A percentile compares a stretch with the other conserved stretches of the same genome.
Conservation (phyloP, 1,284 basidiomycete species). For the Cutaneotrichosporon sp. region DNA sequence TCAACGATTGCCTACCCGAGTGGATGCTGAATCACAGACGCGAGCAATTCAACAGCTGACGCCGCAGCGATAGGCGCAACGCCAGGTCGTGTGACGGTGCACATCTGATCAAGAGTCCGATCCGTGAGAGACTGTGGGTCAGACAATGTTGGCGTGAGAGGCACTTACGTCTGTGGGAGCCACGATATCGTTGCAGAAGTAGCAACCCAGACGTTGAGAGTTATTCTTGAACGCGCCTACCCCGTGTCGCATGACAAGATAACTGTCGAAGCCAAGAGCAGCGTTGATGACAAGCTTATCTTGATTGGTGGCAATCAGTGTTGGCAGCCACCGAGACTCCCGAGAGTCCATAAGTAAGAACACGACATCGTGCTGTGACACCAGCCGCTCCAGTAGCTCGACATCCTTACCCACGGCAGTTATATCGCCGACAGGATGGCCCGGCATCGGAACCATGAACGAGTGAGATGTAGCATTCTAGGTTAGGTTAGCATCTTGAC, state of each 20-base stretch:
- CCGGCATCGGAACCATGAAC: slow-evolving; percentile 92
- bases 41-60: slow-evolving; percentile 85
- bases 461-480: slow-evolving; percentile 72
- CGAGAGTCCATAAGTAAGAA: slow-evolving; percentile 97
- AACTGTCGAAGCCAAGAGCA: slow-evolving; percentile 93
- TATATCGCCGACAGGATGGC: slow-evolving; percentile 70
- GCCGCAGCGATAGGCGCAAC: slow-evolving; percentile 87
- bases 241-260: slow-evolving; percentile 95
- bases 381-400: slow-evolving; percentile 64
- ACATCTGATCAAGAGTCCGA: slow-evolving; percentile 97
- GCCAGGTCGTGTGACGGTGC: slow-evolving; percentile 95
- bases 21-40: slow-evolving; percentile 84
- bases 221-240: not conserved
- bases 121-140: slow-evolving; percentile 74
- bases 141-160: not conserved
- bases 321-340: slow-evolving; percentile 93
- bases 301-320: slow-evolving; percentile 74
- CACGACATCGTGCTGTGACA: slow-evolving; percentile 79
- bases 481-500: not conserved
- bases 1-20: slow-evolving; percentile 58
- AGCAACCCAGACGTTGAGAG: slow-evolving; percentile 67
- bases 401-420: slow-evolving; percentile 59
- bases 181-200: slow-evolving; percentile 97
- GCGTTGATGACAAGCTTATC: slow-evolving; percentile 93
- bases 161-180: slow-evolving; percentile 80